Evolutionary conservation across 306 rosid genomes (phyloP), one percentile per base, ranked within the genome.

Genomic region (Benincasa hispida): DNA sequence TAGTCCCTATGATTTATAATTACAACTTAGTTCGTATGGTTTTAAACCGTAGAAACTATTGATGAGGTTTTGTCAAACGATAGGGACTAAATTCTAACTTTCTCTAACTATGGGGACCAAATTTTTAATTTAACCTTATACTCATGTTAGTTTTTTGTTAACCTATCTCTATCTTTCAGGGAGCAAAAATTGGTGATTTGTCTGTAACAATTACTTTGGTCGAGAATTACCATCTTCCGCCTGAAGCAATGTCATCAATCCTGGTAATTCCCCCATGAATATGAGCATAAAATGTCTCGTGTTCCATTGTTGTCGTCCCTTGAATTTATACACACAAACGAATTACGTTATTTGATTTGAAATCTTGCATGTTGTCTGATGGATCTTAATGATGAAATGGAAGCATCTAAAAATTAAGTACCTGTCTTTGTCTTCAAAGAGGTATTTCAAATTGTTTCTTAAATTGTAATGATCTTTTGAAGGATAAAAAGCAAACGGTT

Each of bases 191-290:
- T 69, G 94, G 70, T 18, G 87, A 86, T 75, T 85, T 84, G 41
- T 76, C 83, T 72, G 91, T 93, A 72, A 82, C 85, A 42, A 86
- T 91, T 78, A 73, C 88, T 39, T 87, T 86, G 22, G 90, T 80
- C 67, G 92, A 93, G 80, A 80, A 88, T 82, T 91, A 91, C 76
- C 85, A 76, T 79, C 88, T 91, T 68, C 98, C 98, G 9, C 96
- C 96, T 25, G 91, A 87, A 34, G 92, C 87, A 22, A 27, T 88
- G 58, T 84, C 86, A 34, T 72, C 83, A 59, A 87, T 81, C 80
- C 81, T 79, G 72, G 98, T 93, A 86, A 84, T 83, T 80, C 53
- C 51, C 5, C 37, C 19, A 32, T 12, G 14, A 5, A 28, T 62
- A 6, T 21, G 55, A 74, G 53, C 65, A 15, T 70, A 25, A 27